A percentile compares a stretch with the other conserved stretches of the same genome.
phyloP scores from a whole-genome alignment of 2,329 filamentous ascomycete genomes.

The Ceratocystis alfenasii region DNA sequence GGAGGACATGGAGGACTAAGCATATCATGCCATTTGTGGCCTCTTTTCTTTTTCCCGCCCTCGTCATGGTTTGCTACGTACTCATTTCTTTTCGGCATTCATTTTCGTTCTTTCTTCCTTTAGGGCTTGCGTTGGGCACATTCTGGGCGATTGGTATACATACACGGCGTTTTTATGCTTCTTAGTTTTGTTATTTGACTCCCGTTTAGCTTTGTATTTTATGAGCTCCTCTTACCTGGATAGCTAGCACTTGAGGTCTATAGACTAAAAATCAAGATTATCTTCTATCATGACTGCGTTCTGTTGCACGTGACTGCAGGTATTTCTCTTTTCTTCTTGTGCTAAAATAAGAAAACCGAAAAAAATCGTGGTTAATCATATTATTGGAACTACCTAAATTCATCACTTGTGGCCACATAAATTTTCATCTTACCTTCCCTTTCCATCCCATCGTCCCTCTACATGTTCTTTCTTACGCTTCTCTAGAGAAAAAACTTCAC shows the following conservation, averaged over 20 bases:
- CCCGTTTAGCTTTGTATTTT: slow-evolving; percentile 12
- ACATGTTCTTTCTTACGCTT: neutral
- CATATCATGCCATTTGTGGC: neutral
- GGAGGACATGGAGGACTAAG: slow-evolving; percentile 34
- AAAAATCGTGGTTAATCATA: neutral
- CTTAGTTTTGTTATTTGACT: neutral
- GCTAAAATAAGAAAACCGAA: neutral
- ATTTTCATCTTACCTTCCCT: neutral
- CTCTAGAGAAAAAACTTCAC: neutral
- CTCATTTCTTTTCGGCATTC: slow-evolving; percentile 11
- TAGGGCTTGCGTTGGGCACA: slow-evolving; percentile 17
- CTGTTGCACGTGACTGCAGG: neutral
- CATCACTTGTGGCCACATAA: neutral
- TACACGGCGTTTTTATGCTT: slow-evolving; percentile 17
- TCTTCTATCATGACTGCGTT: neutral
- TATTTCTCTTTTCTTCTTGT: neutral
- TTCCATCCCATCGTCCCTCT: neutral
- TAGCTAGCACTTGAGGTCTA: neutral
- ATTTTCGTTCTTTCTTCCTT: slow-evolving; percentile 6
- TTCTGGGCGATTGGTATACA: slow-evolving; percentile 15
- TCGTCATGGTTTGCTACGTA: slow-evolving; percentile 16
- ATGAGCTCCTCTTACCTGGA: neutral
- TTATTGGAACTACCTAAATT: neutral
- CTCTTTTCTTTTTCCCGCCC: neutral
- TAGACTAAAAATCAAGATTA: neutral